Percentiles rank a stretch among this genome's conserved stretches.
These are phyloP conservation scores for Ogataea dorogensis DNA, from an alignment of 805 yeast species.

Conservation along the genomic window DNA sequence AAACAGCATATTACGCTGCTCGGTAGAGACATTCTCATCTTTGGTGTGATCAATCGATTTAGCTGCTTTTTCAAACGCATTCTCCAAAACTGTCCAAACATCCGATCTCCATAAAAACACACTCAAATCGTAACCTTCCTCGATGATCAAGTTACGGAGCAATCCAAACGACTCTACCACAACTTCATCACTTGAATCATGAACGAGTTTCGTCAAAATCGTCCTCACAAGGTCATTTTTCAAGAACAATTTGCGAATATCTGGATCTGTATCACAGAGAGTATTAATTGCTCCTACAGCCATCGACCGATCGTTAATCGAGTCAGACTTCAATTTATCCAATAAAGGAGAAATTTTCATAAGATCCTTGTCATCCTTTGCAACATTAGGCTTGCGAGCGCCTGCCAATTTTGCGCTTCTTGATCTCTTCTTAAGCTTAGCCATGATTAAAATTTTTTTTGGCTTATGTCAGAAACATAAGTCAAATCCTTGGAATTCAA, in stretches of 20 bases:
- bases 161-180: slow-evolving; percentile 81
- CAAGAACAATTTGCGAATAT: slow-evolving; percentile 59
- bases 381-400: slow-evolving; percentile 4
- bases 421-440: slow-evolving; percentile 68
- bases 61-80: slow-evolving; percentile 50
- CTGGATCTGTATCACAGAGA: slow-evolving; percentile 60
- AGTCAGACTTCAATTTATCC: slow-evolving; percentile 56
- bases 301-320: slow-evolving; percentile 72
- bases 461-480: slow-evolving; percentile 8
- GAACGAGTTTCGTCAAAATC: slow-evolving; percentile 60
- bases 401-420: slow-evolving; percentile 39
- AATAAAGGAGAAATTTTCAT: slow-evolving; percentile 67
- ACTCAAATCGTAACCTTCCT: slow-evolving; percentile 84
- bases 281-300: slow-evolving; percentile 73
- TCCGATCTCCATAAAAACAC: slow-evolving; percentile 74
- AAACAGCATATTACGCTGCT: slow-evolving; percentile 47
- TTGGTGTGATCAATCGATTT: slow-evolving; percentile 46
- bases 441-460: slow-evolving; percentile 46
- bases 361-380: slow-evolving; percentile 22
- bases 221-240: slow-evolving; percentile 70
- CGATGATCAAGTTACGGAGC: slow-evolving; percentile 73
- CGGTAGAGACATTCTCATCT: slow-evolving; percentile 24
- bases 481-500: no score
- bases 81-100: slow-evolving; percentile 62
- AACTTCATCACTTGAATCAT: slow-evolving; percentile 69